These are phyloP conservation scores for Trematosphaeria pertusa DNA, from an alignment of 2,329 filamentous ascomycete genomes.

Conservation along the genomic window DNA sequence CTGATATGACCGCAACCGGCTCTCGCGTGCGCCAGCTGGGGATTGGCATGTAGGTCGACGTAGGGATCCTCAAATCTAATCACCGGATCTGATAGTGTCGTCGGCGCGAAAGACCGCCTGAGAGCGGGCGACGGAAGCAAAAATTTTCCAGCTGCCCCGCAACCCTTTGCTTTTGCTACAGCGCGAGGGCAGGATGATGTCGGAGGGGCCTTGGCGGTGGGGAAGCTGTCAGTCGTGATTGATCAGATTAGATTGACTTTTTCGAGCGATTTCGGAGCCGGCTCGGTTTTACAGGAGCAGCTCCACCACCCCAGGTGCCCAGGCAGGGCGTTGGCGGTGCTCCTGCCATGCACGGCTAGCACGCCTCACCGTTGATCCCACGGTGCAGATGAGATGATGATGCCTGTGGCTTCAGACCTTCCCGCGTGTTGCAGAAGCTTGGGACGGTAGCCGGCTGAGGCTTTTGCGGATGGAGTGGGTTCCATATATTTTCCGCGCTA, in stretches of 20 bases:
- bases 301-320: too few relatives aligned
- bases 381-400: conserved; percentile 25
- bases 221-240: conserved; percentile 26
- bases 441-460: too few relatives aligned
- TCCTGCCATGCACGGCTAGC: conserved; percentile 30
- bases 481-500: too few relatives aligned
- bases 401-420: conserved; percentile 28
- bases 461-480: too few relatives aligned
- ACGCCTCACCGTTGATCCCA: conserved; percentile 23
- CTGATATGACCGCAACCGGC: conserved; percentile 25
- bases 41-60: conserved; percentile 15
- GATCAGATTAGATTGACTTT: conserved; percentile 40
- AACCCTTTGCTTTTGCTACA: conserved; percentile 26
- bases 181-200: conserved; percentile 28
- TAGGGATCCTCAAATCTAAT: conserved; percentile 33
- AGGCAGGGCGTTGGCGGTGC: conserved; percentile 30
- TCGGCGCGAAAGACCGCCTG: conserved; percentile 15
- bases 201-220: conserved; percentile 20
- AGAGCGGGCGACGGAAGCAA: conserved; percentile 27
- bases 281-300: conserved; percentile 26
- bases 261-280: conserved; percentile 29
- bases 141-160: conserved; percentile 38
- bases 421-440: background rate
- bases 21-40: conserved; percentile 22
- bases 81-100: conserved; percentile 42